A percentile compares a stretch with the other conserved stretches of the same genome.
These are phyloP conservation scores for Triticum monococcum DNA, from an alignment of 176 grass and related monocot species.

Conservation along the genomic window DNA sequence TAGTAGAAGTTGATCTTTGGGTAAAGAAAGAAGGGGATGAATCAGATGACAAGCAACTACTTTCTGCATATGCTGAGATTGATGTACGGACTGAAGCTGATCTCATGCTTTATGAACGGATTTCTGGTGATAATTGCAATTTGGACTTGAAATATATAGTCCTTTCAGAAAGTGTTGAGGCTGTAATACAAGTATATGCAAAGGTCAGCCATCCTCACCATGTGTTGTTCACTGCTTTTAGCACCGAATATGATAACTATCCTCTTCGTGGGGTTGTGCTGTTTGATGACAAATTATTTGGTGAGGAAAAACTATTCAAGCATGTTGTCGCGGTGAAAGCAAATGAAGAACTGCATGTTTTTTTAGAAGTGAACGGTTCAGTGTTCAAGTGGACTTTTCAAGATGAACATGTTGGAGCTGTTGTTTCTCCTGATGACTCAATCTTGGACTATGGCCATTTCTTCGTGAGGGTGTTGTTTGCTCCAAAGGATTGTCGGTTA, in stretches of 20 bases:
- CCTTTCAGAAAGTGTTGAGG: conserved; percentile 4
- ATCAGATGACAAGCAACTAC: conserved; percentile 21
- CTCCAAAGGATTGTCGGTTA: neutral
- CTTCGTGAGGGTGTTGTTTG: conserved; percentile 1
- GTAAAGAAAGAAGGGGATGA: conserved; percentile 12
- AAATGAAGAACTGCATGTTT: neutral
- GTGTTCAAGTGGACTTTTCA: neutral
- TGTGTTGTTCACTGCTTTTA: neutral
- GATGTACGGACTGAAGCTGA: neutral
- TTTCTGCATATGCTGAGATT: conserved; percentile 19
- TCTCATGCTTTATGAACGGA: neutral
- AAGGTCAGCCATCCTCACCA: conserved; percentile 10
- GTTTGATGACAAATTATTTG: neutral
- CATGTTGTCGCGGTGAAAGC: neutral
- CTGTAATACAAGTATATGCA: conserved; percentile 29
- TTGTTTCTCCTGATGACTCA: neutral
- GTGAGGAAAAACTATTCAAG: neutral
- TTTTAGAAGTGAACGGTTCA: neutral
- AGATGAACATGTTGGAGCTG: neutral
- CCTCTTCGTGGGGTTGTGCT: neutral
- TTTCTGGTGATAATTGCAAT: conserved; percentile 5
- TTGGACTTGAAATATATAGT: neutral
- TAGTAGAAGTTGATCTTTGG: conserved; percentile 39
- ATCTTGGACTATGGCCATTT: neutral
- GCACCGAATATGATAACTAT: neutral